Evolutionary conservation across 805 yeast species (phyloP).

Genomic region (Trichomonascus vanleenenianus): DNA sequence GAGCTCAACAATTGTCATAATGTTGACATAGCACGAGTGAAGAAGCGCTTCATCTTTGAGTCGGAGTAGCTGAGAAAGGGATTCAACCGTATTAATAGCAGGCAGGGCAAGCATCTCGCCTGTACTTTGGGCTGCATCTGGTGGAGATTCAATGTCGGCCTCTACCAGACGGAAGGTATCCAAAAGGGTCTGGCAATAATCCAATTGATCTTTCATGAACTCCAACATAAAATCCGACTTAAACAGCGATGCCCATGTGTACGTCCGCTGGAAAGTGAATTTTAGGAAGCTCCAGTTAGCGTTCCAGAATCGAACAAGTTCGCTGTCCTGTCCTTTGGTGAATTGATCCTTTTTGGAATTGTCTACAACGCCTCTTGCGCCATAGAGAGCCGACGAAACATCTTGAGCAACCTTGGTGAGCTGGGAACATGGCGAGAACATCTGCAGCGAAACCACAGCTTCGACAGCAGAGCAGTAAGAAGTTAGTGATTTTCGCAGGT

Average conservation of each 20-base stretch:
- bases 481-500: conserved; percentile 38
- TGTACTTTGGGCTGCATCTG: conserved; percentile 8
- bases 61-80: conserved; percentile 73
- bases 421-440: conserved; percentile 68
- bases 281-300: conserved; percentile 64
- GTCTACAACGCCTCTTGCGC: conserved; percentile 56
- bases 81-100: conserved; percentile 50
- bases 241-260: conserved; percentile 66
- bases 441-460: conserved; percentile 38
- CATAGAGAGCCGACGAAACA: conserved; percentile 51
- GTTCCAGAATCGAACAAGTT: conserved; percentile 52
- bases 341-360: conserved; percentile 23
- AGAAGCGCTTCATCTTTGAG: conserved; percentile 72
- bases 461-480: conserved; percentile 43
- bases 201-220: conserved; percentile 81
- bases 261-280: conserved; percentile 57
- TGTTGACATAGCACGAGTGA: conserved; percentile 54
- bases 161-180: conserved; percentile 52
- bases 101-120: conserved; percentile 30
- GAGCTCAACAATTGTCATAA: conserved; percentile 21
- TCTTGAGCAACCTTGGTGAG: conserved; percentile 72
- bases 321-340: conserved; percentile 19
- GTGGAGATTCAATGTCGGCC: conserved; percentile 18
- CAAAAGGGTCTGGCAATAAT: conserved; percentile 61
- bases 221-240: conserved; percentile 55